Base-by-base conservation (phyloP, 208 protist genomes). In the Trypanosoma lewisi region DNA sequence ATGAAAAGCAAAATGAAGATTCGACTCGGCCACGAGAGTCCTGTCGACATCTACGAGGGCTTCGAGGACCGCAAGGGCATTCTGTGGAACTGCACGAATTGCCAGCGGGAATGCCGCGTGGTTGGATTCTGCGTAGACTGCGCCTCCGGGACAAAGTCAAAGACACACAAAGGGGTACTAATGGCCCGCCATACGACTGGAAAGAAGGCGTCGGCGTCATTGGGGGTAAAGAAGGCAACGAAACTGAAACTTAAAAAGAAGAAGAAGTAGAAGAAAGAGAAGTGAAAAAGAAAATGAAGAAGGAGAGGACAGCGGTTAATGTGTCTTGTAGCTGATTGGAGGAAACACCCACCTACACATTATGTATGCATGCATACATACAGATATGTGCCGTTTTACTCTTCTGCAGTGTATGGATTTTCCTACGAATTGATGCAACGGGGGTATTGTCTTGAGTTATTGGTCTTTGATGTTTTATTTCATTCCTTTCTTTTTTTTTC, bases 1-100 rank as follows among this genome's bases (percentile, higher is more conserved):
- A 96, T 96, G 90, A 96, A 93, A 67, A 76, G 85, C 23, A 96
- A 96, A 58, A 84, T 85, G 69, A 96, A 96, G 73, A 92, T 96
- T 51, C 86, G 90, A 21, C 79, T 96, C 7, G 90, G 90, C 12
- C 78, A 91, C 12, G 90, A 93, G 62, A 82, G 62, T 48, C 87
- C 83, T 0, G 67, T 89, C 14, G 85, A 96, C 52, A 90, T 96
- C 54, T 96, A 96, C 66, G 78, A 69, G 34, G 85, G 86, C 21
- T 92, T 96, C 39, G 90, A 96, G 34, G 83, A 90, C 23, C 72
- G 78, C 59, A 85, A 89, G 62, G 90, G 90, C 19, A 85, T 96
- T 23, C 63, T 87, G 21, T 96, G 90, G 87, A 61, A 62, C 27
- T 96, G 90, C 73, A 80, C 86, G 16, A 81, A 9, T 11, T 96